These are phyloP conservation scores for Nigrospora oryzae DNA, from an alignment of 2,329 filamentous ascomycete genomes.

Conservation along the genomic window DNA sequence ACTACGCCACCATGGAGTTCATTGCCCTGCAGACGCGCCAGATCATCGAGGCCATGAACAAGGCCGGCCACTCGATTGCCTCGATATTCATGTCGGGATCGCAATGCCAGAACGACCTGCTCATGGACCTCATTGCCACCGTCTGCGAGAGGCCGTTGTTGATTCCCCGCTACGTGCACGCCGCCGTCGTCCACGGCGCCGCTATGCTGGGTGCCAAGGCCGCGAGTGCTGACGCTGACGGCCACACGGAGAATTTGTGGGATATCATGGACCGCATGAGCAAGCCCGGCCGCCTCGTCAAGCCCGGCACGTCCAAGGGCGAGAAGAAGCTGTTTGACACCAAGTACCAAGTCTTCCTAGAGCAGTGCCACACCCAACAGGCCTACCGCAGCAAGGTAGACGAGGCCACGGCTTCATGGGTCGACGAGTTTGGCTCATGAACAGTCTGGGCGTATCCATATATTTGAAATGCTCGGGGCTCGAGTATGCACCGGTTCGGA, in stretches of 20 bases:
- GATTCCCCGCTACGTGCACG: conserved; percentile 88
- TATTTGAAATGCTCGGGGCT: too few species aligned
- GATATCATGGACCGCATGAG: conserved; percentile 97
- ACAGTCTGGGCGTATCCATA: background rate
- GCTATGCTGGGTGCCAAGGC: conserved; percentile 98
- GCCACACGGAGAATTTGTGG: conserved; percentile 83
- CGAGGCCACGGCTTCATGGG: conserved; percentile 36
- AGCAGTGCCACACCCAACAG: conserved; percentile 82
- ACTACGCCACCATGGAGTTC: conserved; percentile 96
- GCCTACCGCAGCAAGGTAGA: conserved; percentile 75
- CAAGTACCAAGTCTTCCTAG: conserved; percentile 94
- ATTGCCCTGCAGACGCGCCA: conserved; percentile 95
- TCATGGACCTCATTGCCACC: conserved; percentile 87
- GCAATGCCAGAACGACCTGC: conserved; percentile 89
- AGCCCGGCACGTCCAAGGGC: conserved; percentile 60
- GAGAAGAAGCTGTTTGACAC: conserved; percentile 75
- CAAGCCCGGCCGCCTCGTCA: conserved; percentile 79
- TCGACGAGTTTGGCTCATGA: conserved; percentile 9
- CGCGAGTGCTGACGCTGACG: conserved; percentile 70
- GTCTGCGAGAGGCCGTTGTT: conserved; percentile 87
- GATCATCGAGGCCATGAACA: conserved; percentile 92
- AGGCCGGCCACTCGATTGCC: conserved; percentile 73
- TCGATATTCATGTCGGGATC: conserved; percentile 99
- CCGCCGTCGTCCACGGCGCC: conserved; percentile 93
- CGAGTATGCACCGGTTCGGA: too few species aligned